A percentile compares a stretch with the other conserved stretches of the same genome.
phyloP scores from a whole-genome alignment of 2,329 filamentous ascomycete genomes.

The Colletotrichum sojae region DNA sequence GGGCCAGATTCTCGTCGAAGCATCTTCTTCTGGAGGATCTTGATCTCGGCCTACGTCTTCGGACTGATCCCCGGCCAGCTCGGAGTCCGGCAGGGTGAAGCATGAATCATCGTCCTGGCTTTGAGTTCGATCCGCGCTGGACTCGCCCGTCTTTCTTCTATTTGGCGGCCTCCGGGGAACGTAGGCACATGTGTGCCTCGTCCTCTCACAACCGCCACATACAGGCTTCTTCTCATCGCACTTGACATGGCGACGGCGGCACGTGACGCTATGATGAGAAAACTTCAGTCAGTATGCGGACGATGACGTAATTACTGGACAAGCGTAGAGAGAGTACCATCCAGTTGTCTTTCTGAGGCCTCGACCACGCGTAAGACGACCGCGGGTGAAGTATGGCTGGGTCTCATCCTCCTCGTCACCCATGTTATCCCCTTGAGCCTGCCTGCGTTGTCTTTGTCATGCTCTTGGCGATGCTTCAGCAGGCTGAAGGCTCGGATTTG shows the following conservation, averaged over 20 bases:
- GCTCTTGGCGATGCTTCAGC: not conserved
- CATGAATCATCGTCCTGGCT: not conserved
- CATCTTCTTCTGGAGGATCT: not conserved
- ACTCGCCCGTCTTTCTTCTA: constrained; percentile 4
- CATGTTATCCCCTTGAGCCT: constrained; percentile 34
- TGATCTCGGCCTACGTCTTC: not conserved
- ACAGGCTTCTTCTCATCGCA: constrained; percentile 46
- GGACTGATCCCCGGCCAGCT: not conserved
- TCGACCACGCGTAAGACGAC: constrained; percentile 30
- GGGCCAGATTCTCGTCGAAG: not conserved
- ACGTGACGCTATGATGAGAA: constrained; percentile 20
- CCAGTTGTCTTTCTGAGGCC: constrained; percentile 39
- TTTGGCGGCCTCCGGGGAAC: constrained; percentile 16
- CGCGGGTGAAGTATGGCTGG: constrained; percentile 29
- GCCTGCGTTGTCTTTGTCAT: not conserved
- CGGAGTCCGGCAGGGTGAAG: not conserved
- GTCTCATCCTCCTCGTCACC: constrained; percentile 14
- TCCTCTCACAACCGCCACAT: constrained; percentile 40
- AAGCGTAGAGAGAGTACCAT: constrained; percentile 13
- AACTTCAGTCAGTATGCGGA: not conserved
- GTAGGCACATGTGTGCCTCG: constrained; percentile 16
- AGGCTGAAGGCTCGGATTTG: too few species aligned
- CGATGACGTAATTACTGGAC: not conserved
- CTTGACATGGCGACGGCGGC: constrained; percentile 43
- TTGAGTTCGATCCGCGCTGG: not conserved